Base-by-base conservation (phyloP, 106 monocot species). In the Cymbidium sinense region DNA sequence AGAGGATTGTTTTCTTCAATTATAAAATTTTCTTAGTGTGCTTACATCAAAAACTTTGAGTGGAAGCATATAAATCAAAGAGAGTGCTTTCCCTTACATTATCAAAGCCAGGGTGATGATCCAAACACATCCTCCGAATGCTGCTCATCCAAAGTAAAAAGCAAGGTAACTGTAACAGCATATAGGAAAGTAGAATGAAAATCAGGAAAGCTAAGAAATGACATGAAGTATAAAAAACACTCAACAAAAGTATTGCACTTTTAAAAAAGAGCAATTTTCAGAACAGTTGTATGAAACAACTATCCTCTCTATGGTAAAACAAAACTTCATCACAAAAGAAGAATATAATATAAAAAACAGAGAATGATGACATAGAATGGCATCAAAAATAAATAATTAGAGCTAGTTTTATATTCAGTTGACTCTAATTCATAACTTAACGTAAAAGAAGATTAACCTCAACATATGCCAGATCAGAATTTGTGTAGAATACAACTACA, bases 101-200 rank as follows among this genome's bases (percentile, higher is more conserved):
- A 65, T 95, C 99, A 80, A 99, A 88, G 37, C 99, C 99, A 76
- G 87, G 83, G 75, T 99, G 92, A 79, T 88, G 80, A 55, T 83
- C 83, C 87, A 99, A 83, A 74, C 87, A 99, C 99, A 99, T 99
- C 61, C 86, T 92, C 54, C 99, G 84, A 72, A 99, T 94, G 64
- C 83, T 95, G 61, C 82, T 85, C 92, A 99, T 95, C 87, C 90
- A 92, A 67, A 92, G 75, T 25, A 99, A 78, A 86, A 99, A 99
- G 77, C 87, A 89, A 34, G 99, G 95, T 50, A 95, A 81, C 99
- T 99, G 90, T 70, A 80, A 77, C 81, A 27, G 74, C 69, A 88
- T 43, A n/a, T 72, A 28, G 39, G 31, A 30, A 71, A 71, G 21
- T 71, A n/a, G 3, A 35, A 71, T 12, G 8, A 71, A 35, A 36